Evolutionary conservation across 2,329 filamentous ascomycete genomes (phyloP), one percentile per base, ranked within the genome.

Genomic region (Ascochyta lentis): DNA sequence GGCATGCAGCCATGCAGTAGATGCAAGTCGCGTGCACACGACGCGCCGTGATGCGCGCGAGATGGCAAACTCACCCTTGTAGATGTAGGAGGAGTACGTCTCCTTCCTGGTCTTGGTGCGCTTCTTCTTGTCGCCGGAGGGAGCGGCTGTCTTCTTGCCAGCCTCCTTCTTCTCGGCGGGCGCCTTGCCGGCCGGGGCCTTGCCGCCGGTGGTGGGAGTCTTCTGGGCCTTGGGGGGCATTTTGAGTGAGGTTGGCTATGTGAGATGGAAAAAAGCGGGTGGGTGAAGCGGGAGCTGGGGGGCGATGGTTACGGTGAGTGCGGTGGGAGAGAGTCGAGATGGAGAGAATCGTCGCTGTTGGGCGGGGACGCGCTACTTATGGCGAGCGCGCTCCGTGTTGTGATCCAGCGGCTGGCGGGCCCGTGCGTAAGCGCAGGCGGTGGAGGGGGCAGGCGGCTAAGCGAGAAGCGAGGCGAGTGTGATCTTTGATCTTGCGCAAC

Each of bases 61-160:
- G 26, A 12, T 33, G 33, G 42, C 46, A 63, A 62, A 77, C 86
- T 80, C 77, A 97, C 94, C 95, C 86, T 98, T 99, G 91, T 98
- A 99, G 83, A 99, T 99, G 88, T 99, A 99, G 53, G 92, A 96
- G 71, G 91, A 96, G 86, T 99, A 99, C n/a, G 95, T 99, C 87
- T 99, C 95, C 90, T 98, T 98, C 83, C 95, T 89, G 69, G 93
- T 91, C 93, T 99, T 99, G 84, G 92, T 96, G 78, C 95, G 92
- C 93, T 98, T 99, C 91, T 99, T 99, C 92, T 98, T 98, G 74
- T 98, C 95, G 66, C 95, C 95, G 77, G 91, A 88, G 61, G 93
- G 88, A 59, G 94, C 92, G 69, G 86, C 82, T 45, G 95, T 98
- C 90, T 98, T 99, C 91, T 99, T 99, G 85, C 94, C 95, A 66